Base-by-base conservation (phyloP, 352 stramenopile genomes). In the Phytophthora multivora region DNA sequence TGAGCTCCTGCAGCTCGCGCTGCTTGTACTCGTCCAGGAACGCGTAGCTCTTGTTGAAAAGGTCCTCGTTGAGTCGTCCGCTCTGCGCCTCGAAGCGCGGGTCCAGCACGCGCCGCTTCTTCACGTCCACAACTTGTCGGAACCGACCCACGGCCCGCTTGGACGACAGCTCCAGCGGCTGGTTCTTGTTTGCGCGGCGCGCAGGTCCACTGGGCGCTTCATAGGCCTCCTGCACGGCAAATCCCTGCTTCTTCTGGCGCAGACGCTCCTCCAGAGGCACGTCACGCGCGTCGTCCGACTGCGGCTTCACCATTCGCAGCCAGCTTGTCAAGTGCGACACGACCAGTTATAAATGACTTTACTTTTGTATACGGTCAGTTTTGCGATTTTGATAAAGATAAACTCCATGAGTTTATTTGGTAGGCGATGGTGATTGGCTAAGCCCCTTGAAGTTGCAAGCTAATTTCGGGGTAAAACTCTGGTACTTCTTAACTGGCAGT, bases 1-100 rank as follows among this genome's bases (percentile, higher is more conserved):
- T 91, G 5, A 97, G 62, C n/a, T 90, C 84, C 52, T 93, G 59
- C 41, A 97, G 74, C 67, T 97, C 91, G 4, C 51, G 55, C 75
- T 96, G 68, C 71, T 94, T 96, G 66, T 96, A 95, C 11, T 93
- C 88, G 41, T 96, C 83, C 47, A 98, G 42, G 51, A 98, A 98
- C 0, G 80, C 74, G 54, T 98, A 98, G 39, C 87, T 86, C 60
- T 96, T 96, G 43, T 65, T 54, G 62, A 95, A 96, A 25, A 96
- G 65, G 42, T 96, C 88, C 36, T 97, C 88, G 36, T 97, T 97
- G 16, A 97, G 64, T 8, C 92, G 91, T 16, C 89, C 88, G 36
- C 77, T 86, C 21, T 88, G 75, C 8, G 78, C 71, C 52, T 97
- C 89, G 47, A 98, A 98, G 41, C 91, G 89, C 35, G 91, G 91